A percentile compares a stretch with the other conserved stretches of the same genome.
Conservation (phyloP, 257 asterid species). For the Capsicum baccatum region DNA sequence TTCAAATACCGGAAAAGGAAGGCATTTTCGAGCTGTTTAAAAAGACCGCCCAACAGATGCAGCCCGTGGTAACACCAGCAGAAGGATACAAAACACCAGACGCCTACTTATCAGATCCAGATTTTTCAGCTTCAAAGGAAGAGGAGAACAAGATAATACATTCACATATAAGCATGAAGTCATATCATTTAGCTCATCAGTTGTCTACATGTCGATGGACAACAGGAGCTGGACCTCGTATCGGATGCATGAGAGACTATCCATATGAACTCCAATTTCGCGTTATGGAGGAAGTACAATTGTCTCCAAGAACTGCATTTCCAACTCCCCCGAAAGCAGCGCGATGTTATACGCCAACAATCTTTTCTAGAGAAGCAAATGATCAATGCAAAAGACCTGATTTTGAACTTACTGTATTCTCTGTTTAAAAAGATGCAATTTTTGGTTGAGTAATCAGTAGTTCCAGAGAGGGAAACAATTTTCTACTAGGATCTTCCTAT, state of each 20-base stretch:
- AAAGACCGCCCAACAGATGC: constrained; percentile 15
- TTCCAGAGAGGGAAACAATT: not conserved
- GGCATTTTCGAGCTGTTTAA: constrained; percentile 48
- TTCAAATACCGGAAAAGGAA: constrained; percentile 62
- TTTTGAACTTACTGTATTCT: not conserved
- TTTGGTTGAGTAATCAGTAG: not conserved
- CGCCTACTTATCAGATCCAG: constrained; percentile 63
- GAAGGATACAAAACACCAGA: constrained; percentile 86
- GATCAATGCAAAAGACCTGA: constrained; percentile 22
- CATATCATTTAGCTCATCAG: constrained; percentile 75
- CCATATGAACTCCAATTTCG: constrained; percentile 78
- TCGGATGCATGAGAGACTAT: constrained; percentile 87
- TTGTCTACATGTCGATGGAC: constrained; percentile 73
- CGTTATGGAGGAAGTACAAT: constrained; percentile 63
- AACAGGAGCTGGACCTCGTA: constrained; percentile 92
- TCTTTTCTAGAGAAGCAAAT: constrained; percentile 19
- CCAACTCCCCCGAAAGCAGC: constrained; percentile 46
- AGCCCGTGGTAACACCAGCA: constrained; percentile 40
- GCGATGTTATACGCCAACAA: constrained; percentile 16
- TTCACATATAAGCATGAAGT: constrained; percentile 67
- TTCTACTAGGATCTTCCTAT: not conserved
- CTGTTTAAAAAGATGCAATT: constrained; percentile 2
- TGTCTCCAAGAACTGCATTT: constrained; percentile 63
- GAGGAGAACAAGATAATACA: constrained; percentile 59
- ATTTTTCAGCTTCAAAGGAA: constrained; percentile 56